These are phyloP conservation scores for Aspergillus luchuensis DNA, from an alignment of 2,329 filamentous ascomycete genomes.

Conservation along the genomic window DNA sequence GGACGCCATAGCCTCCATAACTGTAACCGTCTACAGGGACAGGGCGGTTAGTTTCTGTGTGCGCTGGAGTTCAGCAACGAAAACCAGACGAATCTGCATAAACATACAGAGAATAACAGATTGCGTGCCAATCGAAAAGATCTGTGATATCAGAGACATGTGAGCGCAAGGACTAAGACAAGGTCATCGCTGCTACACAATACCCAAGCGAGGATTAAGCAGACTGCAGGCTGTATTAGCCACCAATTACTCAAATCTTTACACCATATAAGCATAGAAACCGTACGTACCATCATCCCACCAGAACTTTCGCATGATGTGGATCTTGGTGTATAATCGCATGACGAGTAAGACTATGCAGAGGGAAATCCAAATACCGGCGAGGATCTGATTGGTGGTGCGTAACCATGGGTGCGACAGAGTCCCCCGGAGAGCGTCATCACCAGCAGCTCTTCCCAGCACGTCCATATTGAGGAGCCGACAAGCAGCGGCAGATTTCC, in stretches of 20 bases:
- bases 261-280: too few relatives aligned
- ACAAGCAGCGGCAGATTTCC: too few relatives aligned
- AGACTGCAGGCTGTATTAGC: constrained; percentile 20
- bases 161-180: background rate
- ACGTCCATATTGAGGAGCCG: constrained; percentile 5
- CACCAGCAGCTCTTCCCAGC: background rate
- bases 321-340: constrained; percentile 20
- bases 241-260: background rate
- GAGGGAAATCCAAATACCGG: constrained; percentile 13
- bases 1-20: constrained; percentile 23
- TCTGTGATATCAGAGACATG: constrained; percentile 6
- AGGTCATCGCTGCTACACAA: background rate
- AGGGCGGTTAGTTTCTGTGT: background rate
- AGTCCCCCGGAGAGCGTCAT: background rate
- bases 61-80: too few relatives aligned
- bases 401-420: background rate
- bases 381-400: constrained; percentile 13
- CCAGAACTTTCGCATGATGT: constrained; percentile 20
- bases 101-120: constrained; percentile 17
- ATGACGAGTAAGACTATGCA: constrained; percentile 15
- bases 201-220: constrained; percentile 27
- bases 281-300: constrained; percentile 28
- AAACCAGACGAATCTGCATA: background rate
- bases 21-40: constrained; percentile 19
- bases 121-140: constrained; percentile 21